phyloP scores from a whole-genome alignment of 345 rosid species.

The Toxicodendron radicans region DNA sequence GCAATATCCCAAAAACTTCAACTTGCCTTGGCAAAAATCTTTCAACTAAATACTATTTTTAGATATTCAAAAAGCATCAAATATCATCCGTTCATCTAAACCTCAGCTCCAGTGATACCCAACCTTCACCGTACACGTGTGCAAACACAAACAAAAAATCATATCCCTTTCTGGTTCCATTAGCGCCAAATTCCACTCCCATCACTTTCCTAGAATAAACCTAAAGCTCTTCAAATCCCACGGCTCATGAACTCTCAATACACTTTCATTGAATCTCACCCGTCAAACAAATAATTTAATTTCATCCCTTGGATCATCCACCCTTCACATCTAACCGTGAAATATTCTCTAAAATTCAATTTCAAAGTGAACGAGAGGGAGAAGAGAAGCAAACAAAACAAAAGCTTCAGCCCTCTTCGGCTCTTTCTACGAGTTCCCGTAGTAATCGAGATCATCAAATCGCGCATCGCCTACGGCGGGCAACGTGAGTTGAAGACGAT shows the following conservation, averaged over 20 bases:
- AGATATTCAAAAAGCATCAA: conserved; percentile 5
- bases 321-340: conserved; percentile 21
- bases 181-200: conserved; percentile 53
- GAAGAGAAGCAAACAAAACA: conserved; percentile 14
- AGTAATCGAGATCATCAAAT: background rate
- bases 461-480: background rate
- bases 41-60: background rate
- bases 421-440: background rate
- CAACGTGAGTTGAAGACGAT: background rate
- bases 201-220: conserved; percentile 17
- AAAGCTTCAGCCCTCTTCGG: background rate
- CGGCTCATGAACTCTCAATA: conserved; percentile 9
- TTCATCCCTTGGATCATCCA: conserved; percentile 29
- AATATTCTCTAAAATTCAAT: conserved; percentile 20
- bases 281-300: conserved; percentile 37
- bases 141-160: background rate
- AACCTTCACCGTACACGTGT: conserved; percentile 27
- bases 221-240: conserved; percentile 29
- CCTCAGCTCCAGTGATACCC: background rate
- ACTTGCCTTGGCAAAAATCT: background rate
- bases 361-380: conserved; percentile 43
- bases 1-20: background rate
- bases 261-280: conserved; percentile 18
- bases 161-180: conserved; percentile 21
- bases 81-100: conserved; percentile 25